Conservation (phyloP, 371 early-diverging fungal species). For the Mucor plumbeus region DNA sequence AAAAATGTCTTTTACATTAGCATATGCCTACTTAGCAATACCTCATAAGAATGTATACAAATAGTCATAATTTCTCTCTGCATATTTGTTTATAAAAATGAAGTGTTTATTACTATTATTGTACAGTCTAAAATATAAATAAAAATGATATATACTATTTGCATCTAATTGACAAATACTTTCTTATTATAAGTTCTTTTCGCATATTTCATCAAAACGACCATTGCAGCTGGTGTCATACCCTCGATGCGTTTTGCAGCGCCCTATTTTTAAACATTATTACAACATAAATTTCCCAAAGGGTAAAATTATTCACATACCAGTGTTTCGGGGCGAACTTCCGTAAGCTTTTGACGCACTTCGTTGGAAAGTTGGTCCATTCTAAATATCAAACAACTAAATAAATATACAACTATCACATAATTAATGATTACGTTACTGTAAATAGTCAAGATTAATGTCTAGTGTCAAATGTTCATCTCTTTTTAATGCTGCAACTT, state of each 20-base stretch:
- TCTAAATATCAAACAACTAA: slow-evolving; percentile 27
- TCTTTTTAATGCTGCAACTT: slow-evolving; percentile 67
- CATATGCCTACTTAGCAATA: too few species aligned
- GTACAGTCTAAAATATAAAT: background rate
- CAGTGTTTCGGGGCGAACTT: slow-evolving; percentile 77
- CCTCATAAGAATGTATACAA: too few species aligned
- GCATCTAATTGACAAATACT: slow-evolving; percentile 4
- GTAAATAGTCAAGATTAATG: slow-evolving; percentile 68
- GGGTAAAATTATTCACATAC: slow-evolving; percentile 36
- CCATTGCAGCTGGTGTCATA: slow-evolving; percentile 78
- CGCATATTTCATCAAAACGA: slow-evolving; percentile 72
- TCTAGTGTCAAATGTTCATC: slow-evolving; percentile 73
- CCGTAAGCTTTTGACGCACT: slow-evolving; percentile 68
- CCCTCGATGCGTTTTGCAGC: slow-evolving; percentile 88
- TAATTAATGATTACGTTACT: slow-evolving; percentile 28
- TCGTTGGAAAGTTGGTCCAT: slow-evolving; percentile 76
- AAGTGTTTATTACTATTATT: background rate
- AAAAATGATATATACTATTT: background rate
- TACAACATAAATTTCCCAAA: background rate
- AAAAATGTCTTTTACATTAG: too few species aligned
- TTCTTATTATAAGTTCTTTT: slow-evolving; percentile 34
- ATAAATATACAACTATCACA: background rate
- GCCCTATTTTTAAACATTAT: slow-evolving; percentile 47
- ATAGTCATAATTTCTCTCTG: too few species aligned
- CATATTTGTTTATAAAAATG: too few species aligned